Percentiles rank a stretch among this genome's conserved stretches.
Conservation (phyloP, 2,329 filamentous ascomycete genomes). For the Monascus ruber region DNA sequence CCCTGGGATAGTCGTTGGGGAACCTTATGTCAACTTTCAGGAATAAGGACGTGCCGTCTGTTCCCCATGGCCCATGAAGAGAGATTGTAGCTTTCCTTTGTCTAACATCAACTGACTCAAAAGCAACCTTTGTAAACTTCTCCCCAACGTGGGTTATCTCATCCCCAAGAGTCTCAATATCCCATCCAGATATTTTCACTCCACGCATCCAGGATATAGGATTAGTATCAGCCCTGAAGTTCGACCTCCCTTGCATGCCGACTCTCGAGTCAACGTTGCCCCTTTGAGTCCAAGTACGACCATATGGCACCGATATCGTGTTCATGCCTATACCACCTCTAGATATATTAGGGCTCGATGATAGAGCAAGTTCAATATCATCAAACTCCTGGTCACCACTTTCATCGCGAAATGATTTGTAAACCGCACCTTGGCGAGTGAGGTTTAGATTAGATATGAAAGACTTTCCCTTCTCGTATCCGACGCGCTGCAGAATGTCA, state of each 20-base stretch:
- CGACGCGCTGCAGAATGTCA: slow-evolving; percentile 54
- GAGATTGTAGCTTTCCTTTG: slow-evolving; percentile 45
- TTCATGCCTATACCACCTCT: slow-evolving; percentile 33
- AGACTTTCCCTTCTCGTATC: slow-evolving; percentile 58
- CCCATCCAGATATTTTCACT: slow-evolving; percentile 47
- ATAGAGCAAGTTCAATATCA: slow-evolving; percentile 30
- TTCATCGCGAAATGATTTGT: slow-evolving; percentile 72
- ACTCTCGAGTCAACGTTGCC: slow-evolving; percentile 38
- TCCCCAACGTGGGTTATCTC: slow-evolving; percentile 52
- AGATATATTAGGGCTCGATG: slow-evolving; percentile 12
- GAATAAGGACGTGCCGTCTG: slow-evolving; percentile 41
- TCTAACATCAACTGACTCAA: slow-evolving; percentile 47
- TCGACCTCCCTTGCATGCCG: slow-evolving; percentile 38
- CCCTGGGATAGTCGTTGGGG: slow-evolving; percentile 44
- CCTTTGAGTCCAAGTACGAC: slow-evolving; percentile 33
- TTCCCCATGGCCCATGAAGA: slow-evolving; percentile 50
- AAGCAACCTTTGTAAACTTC: slow-evolving; percentile 49
- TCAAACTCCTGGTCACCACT: slow-evolving; percentile 49
- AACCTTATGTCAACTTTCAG: slow-evolving; percentile 49
- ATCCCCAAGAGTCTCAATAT: slow-evolving; percentile 45
- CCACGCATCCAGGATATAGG: slow-evolving; percentile 56
- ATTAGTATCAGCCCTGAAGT: slow-evolving; percentile 40
- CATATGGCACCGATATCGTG: slow-evolving; percentile 43
- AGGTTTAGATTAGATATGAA: slow-evolving; percentile 55
- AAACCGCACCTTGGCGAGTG: slow-evolving; percentile 72